A percentile compares a stretch with the other conserved stretches of the same genome.
Evolutionary conservation across 1,139 yeast species (phyloP).

Genomic region (Magnusiomyces paraingens): DNA sequence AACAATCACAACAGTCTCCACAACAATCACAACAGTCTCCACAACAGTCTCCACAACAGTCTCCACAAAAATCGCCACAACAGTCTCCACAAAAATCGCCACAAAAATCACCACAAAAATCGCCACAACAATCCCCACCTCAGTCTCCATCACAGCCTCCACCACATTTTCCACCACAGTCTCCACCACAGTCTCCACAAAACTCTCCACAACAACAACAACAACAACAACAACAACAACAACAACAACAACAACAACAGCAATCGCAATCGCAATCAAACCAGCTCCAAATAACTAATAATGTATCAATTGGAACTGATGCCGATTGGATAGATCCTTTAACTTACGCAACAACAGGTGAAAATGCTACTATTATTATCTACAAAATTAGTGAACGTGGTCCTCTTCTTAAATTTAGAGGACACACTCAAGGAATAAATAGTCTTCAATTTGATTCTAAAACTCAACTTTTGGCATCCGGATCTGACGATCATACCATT

Average conservation of each 20-base stretch:
- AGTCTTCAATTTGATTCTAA: conserved; percentile 46
- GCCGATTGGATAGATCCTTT: conserved; percentile 67
- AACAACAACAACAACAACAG: conserved; percentile 6
- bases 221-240: conserved; percentile 2
- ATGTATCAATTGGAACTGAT: conserved; percentile 40
- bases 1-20: not conserved
- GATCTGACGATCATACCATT: conserved; percentile 68
- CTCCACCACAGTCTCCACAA: conserved; percentile 13
- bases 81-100: conserved; percentile 9
- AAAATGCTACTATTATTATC: conserved; percentile 50
- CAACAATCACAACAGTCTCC: not conserved
- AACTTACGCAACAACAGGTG: conserved; percentile 66
- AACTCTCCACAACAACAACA: conserved; percentile 8
- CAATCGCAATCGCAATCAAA: conserved; percentile 10
- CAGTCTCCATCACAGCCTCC: conserved; percentile 14
- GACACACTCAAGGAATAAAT: conserved; percentile 63
- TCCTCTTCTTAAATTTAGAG: conserved; percentile 58
- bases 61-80: not conserved
- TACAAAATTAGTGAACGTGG: conserved; percentile 46
- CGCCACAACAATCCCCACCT: conserved; percentile 9
- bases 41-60: conserved; percentile 8
- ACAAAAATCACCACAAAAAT: conserved; percentile 6
- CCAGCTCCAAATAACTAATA: conserved; percentile 3
- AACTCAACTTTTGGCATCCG: conserved; percentile 56
- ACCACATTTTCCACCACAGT: conserved; percentile 14